Evolutionary conservation across 495 filamentous ascomycete species (phyloP).

Genomic region (Parmelia sp.): DNA sequence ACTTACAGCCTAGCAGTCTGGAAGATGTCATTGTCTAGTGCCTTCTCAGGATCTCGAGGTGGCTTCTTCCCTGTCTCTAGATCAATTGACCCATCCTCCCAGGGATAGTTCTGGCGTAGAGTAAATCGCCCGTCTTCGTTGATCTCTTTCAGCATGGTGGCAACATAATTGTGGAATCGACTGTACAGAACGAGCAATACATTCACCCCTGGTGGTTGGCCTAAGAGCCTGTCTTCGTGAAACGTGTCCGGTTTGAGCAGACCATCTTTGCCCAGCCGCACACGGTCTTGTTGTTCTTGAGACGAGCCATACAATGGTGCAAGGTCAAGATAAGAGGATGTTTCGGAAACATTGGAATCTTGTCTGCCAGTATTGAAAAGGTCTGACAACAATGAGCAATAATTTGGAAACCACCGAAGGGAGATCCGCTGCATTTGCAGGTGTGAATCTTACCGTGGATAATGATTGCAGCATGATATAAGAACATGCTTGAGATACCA

Average conservation of each 20-base stretch:
- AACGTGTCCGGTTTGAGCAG: constrained; percentile 69
- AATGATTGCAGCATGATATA: constrained; percentile 73
- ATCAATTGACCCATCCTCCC: no score
- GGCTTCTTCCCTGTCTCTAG: neutral
- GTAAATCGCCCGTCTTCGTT: constrained; percentile 46
- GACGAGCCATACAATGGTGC: constrained; percentile 70
- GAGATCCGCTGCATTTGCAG: neutral
- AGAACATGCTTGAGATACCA: constrained; percentile 62
- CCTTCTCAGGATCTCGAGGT: constrained; percentile 4
- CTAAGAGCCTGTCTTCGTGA: constrained; percentile 60
- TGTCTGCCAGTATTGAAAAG: constrained; percentile 47
- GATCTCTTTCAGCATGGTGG: constrained; percentile 41
- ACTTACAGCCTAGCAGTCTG: constrained; percentile 27
- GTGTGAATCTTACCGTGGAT: constrained; percentile 52
- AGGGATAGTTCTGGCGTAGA: constrained; percentile 5
- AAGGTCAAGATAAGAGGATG: constrained; percentile 71
- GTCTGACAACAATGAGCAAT: constrained; percentile 31
- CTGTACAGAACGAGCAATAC: constrained; percentile 51
- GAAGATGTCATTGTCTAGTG: constrained; percentile 31
- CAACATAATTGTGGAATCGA: constrained; percentile 42
- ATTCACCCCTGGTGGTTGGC: constrained; percentile 65
- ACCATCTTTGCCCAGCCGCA: constrained; percentile 63
- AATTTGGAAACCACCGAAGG: neutral
- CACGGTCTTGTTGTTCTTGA: constrained; percentile 53
- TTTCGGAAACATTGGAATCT: constrained; percentile 53